Conservation (phyloP, 148 eudicot species). For the Arctostaphylos glauca region DNA sequence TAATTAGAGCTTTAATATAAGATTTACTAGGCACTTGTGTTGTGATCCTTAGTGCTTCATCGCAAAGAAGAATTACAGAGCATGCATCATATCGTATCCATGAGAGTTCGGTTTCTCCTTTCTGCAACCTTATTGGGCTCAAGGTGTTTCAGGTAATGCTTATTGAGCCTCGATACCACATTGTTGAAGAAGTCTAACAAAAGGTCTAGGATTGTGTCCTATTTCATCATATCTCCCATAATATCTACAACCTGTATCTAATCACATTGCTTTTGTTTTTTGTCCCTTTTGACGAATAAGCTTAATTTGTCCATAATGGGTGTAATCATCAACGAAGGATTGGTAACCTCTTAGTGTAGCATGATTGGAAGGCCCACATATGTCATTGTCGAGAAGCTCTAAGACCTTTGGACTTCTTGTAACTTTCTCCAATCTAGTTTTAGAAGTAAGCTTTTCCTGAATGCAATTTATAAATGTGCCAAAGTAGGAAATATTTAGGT, state of each 20-base stretch:
- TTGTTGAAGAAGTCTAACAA: not conserved
- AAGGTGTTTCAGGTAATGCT: not conserved
- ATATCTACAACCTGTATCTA: not conserved
- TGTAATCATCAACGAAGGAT: not conserved
- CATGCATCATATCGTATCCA: too few species aligned
- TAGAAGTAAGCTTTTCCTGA: not conserved
- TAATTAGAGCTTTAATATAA: too few species aligned
- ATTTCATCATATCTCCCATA: not conserved
- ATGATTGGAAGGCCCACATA: not conserved
- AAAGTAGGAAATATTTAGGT: not conserved
- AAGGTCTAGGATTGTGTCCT: not conserved
- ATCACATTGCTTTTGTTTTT: not conserved
- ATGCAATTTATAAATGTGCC: not conserved
- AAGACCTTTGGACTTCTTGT: not conserved
- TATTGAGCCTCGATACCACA: not conserved
- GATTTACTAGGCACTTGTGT: too few species aligned
- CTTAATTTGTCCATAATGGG: not conserved
- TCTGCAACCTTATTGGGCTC: not conserved
- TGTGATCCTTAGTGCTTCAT: too few species aligned
- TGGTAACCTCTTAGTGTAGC: not conserved
- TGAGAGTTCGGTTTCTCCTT: not conserved
- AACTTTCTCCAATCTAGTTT: not conserved
- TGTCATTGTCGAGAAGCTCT: not conserved
- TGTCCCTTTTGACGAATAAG: not conserved
- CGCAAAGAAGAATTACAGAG: too few species aligned